phyloP scores from a whole-genome alignment of 305 asterid species.

The Fraxinus nigra region DNA sequence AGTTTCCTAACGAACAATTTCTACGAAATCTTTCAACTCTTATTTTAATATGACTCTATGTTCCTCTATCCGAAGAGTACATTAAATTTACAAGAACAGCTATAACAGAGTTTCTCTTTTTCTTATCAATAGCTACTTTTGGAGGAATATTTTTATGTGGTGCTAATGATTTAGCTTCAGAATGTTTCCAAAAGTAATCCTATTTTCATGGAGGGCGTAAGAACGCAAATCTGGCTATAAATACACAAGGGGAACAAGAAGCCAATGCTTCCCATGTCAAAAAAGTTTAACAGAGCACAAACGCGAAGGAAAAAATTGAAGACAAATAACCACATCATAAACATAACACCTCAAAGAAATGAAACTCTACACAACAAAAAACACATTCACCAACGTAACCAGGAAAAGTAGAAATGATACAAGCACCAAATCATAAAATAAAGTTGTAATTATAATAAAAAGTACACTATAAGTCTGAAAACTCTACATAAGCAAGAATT shows the following conservation, averaged over 20 bases:
- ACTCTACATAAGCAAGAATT: not conserved
- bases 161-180: not conserved
- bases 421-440: constrained; percentile 10
- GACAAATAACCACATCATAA: not conserved
- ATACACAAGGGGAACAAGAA: not conserved
- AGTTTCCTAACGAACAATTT: not conserved
- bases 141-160: not conserved
- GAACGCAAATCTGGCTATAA: not conserved
- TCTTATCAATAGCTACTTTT: not conserved
- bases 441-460: not conserved
- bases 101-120: not conserved
- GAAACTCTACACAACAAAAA: not conserved
- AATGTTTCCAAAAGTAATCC: not conserved
- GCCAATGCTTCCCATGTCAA: not conserved
- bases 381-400: not conserved
- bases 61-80: not conserved
- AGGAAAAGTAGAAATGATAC: not conserved
- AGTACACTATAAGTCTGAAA: not conserved
- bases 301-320: not conserved
- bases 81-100: not conserved
- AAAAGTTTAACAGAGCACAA: not conserved
- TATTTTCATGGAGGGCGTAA: not conserved
- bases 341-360: not conserved
- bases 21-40: not conserved
- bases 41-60: not conserved